Percentiles rank a stretch among this genome's conserved stretches.
Conservation (phyloP, 2,329 filamentous ascomycete species). For the Nemania sp. region DNA sequence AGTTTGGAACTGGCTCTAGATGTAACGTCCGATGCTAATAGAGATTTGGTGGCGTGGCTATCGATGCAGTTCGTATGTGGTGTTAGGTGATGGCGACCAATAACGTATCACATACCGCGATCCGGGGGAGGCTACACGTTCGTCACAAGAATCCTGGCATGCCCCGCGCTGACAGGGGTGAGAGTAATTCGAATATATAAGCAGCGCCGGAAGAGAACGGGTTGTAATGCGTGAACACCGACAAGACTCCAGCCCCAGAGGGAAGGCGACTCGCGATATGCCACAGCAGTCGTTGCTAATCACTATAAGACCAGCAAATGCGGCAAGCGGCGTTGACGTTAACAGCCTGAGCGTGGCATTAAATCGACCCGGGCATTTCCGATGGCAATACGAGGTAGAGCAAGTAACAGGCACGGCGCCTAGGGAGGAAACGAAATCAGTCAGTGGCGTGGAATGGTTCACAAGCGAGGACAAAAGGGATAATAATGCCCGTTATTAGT, state of each 20-base stretch:
- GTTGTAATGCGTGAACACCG: conserved; percentile 2
- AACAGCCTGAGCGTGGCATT: conserved; percentile 10
- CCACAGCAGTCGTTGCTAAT: conserved; percentile 8
- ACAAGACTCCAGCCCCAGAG: not conserved
- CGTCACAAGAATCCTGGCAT: conserved; percentile 21
- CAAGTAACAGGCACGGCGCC: conserved; percentile 8
- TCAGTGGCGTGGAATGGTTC: conserved; percentile 15
- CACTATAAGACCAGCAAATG: conserved; percentile 18
- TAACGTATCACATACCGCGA: conserved; percentile 33
- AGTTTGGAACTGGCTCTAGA: conserved; percentile 22
- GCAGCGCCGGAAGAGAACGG: conserved; percentile 2
- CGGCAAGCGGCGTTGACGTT: conserved; percentile 13
- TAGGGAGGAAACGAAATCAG: conserved; percentile 22
- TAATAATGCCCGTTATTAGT: conserved; percentile 15
- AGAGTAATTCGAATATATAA: conserved; percentile 12
- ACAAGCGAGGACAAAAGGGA: conserved; percentile 4
- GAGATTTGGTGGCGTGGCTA: conserved; percentile 29
- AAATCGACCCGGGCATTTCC: not conserved
- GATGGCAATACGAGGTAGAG: conserved; percentile 6
- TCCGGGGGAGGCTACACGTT: conserved; percentile 30
- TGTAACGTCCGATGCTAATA: conserved; percentile 22
- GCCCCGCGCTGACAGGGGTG: conserved; percentile 17
- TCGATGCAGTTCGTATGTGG: conserved; percentile 27
- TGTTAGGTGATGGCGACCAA: conserved; percentile 28
- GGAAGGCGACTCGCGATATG: conserved; percentile 8